A percentile compares a stretch with the other conserved stretches of the same genome.
phyloP scores from a whole-genome alignment of 2,329 filamentous ascomycete genomes.

The Xylariaceae sp. region DNA sequence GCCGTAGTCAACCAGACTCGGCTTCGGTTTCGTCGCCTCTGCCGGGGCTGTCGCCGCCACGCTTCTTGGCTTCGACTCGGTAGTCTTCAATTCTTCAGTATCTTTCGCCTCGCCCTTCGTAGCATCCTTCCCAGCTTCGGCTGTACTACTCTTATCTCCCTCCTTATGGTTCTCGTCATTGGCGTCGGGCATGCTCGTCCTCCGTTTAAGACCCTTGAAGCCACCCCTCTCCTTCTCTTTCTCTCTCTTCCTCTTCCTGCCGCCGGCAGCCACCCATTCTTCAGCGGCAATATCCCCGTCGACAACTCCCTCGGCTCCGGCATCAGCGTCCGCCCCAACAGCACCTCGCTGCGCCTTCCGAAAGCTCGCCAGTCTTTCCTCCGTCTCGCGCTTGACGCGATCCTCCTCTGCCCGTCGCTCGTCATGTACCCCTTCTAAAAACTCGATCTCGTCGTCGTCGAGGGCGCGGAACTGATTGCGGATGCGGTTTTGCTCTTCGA shows the following conservation, averaged over 20 bases:
- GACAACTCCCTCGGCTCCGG: constrained; percentile 13
- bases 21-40: constrained; percentile 32
- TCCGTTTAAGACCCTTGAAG: constrained; percentile 43
- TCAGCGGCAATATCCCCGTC: constrained; percentile 31
- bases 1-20: constrained; percentile 60
- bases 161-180: constrained; percentile 29
- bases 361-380: constrained; percentile 62
- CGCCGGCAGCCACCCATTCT: constrained; percentile 44
- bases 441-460: constrained; percentile 80
- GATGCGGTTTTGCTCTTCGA: constrained; percentile 74
- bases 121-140: constrained; percentile 8
- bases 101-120: background rate
- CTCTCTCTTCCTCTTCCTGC: constrained; percentile 47
- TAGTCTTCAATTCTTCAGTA: too few relatives aligned
- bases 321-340: constrained; percentile 10
- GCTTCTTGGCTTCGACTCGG: constrained; percentile 30
- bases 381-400: constrained; percentile 58
- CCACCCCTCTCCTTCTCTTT: constrained; percentile 43
- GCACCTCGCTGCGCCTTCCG: constrained; percentile 53
- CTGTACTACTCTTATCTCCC: constrained; percentile 20
- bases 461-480: constrained; percentile 79
- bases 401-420: constrained; percentile 60
- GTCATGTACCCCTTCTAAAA: constrained; percentile 66
- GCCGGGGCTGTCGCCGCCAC: too few relatives aligned
- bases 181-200: constrained; percentile 43